These are phyloP conservation scores for Trypanosoma conorhini DNA, from an alignment of 208 protist genomes.

Conservation along the genomic window DNA sequence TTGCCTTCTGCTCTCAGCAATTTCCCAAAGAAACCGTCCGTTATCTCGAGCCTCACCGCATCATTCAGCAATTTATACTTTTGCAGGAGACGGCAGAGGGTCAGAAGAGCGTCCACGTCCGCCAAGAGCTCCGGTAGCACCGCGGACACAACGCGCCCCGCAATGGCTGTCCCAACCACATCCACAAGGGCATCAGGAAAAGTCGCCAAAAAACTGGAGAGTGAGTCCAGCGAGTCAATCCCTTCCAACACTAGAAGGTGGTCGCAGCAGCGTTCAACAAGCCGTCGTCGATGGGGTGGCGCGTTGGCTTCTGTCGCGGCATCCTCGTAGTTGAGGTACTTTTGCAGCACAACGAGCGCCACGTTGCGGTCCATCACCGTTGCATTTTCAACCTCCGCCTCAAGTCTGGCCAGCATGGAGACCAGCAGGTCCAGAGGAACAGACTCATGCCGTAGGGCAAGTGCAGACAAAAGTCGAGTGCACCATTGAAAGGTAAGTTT, in stretches of 20 bases:
- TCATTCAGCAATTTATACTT: constrained; percentile 41
- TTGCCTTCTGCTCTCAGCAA: neutral
- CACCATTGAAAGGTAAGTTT: constrained; percentile 61
- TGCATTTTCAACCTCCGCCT: constrained; percentile 29
- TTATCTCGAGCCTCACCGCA: constrained; percentile 24
- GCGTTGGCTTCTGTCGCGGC: constrained; percentile 1
- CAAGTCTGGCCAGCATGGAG: constrained; percentile 43
- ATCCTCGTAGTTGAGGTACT: constrained; percentile 35
- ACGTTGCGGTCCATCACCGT: constrained; percentile 63
- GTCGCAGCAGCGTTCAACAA: constrained; percentile 56
- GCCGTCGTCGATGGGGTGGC: constrained; percentile 18
- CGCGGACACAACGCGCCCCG: constrained; percentile 41
- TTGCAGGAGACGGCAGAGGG: constrained; percentile 33
- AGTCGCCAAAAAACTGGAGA: constrained; percentile 51
- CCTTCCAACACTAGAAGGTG: constrained; percentile 55
- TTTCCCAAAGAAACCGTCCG: constrained; percentile 31
- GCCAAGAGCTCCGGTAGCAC: constrained; percentile 37
- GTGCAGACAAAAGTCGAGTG: constrained; percentile 61
- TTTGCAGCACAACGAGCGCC: constrained; percentile 69
- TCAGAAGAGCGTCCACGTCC: constrained; percentile 36
- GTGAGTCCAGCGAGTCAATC: constrained; percentile 48
- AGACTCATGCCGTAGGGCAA: constrained; percentile 47
- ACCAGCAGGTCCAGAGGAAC: constrained; percentile 49
- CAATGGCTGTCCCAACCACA: constrained; percentile 39
- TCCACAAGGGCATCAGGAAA: constrained; percentile 54